phyloP scores from a whole-genome alignment of 306 rosid species.

The Hippophae gyantsensis region DNA sequence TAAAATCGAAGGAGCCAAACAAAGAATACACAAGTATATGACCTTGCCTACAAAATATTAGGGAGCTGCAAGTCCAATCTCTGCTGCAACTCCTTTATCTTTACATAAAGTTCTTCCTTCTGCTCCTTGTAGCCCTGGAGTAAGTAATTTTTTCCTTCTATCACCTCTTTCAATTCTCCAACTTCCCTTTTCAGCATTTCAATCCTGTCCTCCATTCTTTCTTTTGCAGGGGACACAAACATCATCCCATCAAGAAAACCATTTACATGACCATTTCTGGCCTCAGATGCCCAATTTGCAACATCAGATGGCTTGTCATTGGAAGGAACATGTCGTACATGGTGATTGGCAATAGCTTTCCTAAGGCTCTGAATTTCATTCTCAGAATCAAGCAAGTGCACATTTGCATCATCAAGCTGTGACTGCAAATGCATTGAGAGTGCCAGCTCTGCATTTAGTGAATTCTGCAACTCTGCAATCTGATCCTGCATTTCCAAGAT shows the following conservation, averaged over 20 bases:
- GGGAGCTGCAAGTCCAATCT: constrained; percentile 85
- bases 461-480: constrained; percentile 65
- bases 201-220: constrained; percentile 52
- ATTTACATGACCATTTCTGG: constrained; percentile 47
- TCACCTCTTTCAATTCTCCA: constrained; percentile 78
- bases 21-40: constrained; percentile 48
- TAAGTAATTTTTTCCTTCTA: constrained; percentile 81
- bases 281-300: constrained; percentile 36
- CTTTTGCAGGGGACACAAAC: constrained; percentile 36
- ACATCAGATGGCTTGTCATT: constrained; percentile 37
- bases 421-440: constrained; percentile 72
- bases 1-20: constrained; percentile 20
- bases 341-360: constrained; percentile 87
- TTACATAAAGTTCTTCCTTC: constrained; percentile 59
- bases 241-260: constrained; percentile 22
- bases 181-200: constrained; percentile 75
- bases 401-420: constrained; percentile 66
- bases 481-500: constrained; percentile 96
- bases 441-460: constrained; percentile 56
- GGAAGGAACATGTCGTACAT: constrained; percentile 45
- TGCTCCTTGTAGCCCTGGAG: constrained; percentile 86
- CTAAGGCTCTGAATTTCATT: constrained; percentile 84
- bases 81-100: constrained; percentile 75
- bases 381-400: constrained; percentile 66
- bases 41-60: constrained; percentile 64